These are phyloP conservation scores for Ciborinia camelliae DNA, from an alignment of 2,329 filamentous ascomycete species.

Conservation along the genomic window DNA sequence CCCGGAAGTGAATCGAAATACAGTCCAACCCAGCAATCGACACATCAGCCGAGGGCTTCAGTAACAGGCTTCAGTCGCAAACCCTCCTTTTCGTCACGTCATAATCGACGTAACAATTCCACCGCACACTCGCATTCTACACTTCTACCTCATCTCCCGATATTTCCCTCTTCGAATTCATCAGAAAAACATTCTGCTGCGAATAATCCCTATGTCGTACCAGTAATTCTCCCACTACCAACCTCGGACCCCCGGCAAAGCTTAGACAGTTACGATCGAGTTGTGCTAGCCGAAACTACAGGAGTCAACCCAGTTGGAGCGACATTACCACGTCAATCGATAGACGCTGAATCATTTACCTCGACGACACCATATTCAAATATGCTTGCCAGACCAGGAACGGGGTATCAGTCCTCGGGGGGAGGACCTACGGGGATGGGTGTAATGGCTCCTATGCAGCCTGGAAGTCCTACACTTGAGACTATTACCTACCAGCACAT, in stretches of 20 bases:
- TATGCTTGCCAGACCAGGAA: conserved; percentile 35
- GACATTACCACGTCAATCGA: background rate
- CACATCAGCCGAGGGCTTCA: conserved; percentile 35
- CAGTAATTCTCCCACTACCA: conserved; percentile 9
- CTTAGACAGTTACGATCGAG: conserved; percentile 28
- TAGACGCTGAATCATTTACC: conserved; percentile 26
- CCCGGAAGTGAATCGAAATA: conserved; percentile 27
- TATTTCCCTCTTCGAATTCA: conserved; percentile 16
- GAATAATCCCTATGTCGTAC: conserved; percentile 22
- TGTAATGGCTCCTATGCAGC: conserved; percentile 25
- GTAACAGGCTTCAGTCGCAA: conserved; percentile 52
- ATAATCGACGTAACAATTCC: conserved; percentile 43
- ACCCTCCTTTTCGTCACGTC: conserved; percentile 46
- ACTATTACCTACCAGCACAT: conserved; percentile 55
- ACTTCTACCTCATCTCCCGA: conserved; percentile 14
- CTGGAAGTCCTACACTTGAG: conserved; percentile 37
- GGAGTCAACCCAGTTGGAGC: conserved; percentile 21
- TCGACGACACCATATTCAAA: conserved; percentile 34
- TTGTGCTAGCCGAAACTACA: conserved; percentile 20
- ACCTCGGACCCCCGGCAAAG: conserved; percentile 7
- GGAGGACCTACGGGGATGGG: conserved; percentile 23
- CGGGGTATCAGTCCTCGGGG: conserved; percentile 29
- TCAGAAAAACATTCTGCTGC: conserved; percentile 28
- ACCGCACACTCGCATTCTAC: conserved; percentile 26
- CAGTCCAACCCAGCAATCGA: conserved; percentile 14